phyloP scores from a whole-genome alignment of 2,329 filamentous ascomycete genomes.

The Aureobasidium pullulans region DNA sequence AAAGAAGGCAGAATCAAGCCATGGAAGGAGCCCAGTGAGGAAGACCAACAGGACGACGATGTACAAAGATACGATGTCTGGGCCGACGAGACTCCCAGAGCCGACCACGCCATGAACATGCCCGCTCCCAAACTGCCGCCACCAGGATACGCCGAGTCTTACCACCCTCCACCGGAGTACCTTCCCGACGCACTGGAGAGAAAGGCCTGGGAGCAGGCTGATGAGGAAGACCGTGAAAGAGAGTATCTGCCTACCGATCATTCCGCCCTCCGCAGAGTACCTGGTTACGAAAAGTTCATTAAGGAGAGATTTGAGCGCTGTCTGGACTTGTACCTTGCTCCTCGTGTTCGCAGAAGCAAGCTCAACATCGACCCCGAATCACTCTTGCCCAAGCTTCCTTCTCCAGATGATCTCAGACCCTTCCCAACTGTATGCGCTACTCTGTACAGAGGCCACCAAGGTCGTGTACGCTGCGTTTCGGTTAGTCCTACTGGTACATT shows the following conservation, averaged over 20 bases:
- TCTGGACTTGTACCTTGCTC: constrained; percentile 89
- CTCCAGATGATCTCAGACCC: constrained; percentile 85
- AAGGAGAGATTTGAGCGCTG: constrained; percentile 96
- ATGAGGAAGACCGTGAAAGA: constrained; percentile 84
- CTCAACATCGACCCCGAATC: constrained; percentile 95
- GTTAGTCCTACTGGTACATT: constrained; percentile 81
- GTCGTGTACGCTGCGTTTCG: constrained; percentile 74
- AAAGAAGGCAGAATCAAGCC: constrained; percentile 89
- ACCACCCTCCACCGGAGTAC: constrained; percentile 93
- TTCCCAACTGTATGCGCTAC: constrained; percentile 89
- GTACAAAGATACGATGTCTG: constrained; percentile 82
- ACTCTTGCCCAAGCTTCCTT: constrained; percentile 83
- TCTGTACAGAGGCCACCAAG: constrained; percentile 80
- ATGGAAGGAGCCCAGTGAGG: constrained; percentile 69
- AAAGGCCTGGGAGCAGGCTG: constrained; percentile 73
- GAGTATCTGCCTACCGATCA: constrained; percentile 80
- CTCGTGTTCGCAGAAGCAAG: constrained; percentile 82
- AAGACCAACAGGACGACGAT: constrained; percentile 57
- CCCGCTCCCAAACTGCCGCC: constrained; percentile 89
- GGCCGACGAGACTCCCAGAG: constrained; percentile 79
- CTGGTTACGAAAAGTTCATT: constrained; percentile 81
- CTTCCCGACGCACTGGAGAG: constrained; percentile 79
- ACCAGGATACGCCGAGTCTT: constrained; percentile 90
- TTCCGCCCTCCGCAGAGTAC: constrained; percentile 79
- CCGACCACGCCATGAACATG: constrained; percentile 87